phyloP scores from a whole-genome alignment of 768 basidiomycete species.

The Amanita rubescens region DNA sequence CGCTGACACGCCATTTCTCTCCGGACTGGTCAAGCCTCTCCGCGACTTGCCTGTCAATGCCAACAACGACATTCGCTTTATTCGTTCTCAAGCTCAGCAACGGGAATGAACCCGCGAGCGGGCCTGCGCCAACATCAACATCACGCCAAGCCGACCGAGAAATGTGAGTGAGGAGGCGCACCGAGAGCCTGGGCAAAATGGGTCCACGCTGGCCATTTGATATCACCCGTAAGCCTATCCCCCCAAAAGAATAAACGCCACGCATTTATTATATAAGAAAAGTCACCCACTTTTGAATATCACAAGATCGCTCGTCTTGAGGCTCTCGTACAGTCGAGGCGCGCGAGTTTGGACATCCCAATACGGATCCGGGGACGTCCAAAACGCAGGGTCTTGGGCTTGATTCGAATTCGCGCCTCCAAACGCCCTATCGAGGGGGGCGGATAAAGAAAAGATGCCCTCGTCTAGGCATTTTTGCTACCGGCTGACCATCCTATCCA shows the following conservation, averaged over 20 bases:
- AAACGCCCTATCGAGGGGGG: slow-evolving; percentile 49
- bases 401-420: slow-evolving; percentile 30
- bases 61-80: slow-evolving; percentile 93
- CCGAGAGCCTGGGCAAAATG: slow-evolving; percentile 70
- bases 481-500: slow-evolving; percentile 55
- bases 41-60: slow-evolving; percentile 60
- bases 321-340: slow-evolving; percentile 38
- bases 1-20: slow-evolving; percentile 73
- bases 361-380: slow-evolving; percentile 72
- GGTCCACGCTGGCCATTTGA: slow-evolving; percentile 80
- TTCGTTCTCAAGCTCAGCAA: slow-evolving; percentile 84
- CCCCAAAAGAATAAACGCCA: neutral
- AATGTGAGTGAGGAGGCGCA: slow-evolving; percentile 20
- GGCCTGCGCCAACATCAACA: slow-evolving; percentile 33
- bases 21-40: slow-evolving; percentile 58
- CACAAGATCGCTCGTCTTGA: slow-evolving; percentile 58
- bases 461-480: slow-evolving; percentile 67
- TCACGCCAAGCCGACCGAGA: neutral
- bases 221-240: slow-evolving; percentile 82
- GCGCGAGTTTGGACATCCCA: slow-evolving; percentile 61
- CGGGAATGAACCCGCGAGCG: slow-evolving; percentile 72
- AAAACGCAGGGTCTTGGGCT: slow-evolving; percentile 40
- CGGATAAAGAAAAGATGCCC: slow-evolving; percentile 68
- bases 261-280: neutral
- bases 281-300: slow-evolving; percentile 81